These are phyloP conservation scores for Naegleria fowleri DNA, from an alignment of 208 protist species.

Conservation along the genomic window DNA sequence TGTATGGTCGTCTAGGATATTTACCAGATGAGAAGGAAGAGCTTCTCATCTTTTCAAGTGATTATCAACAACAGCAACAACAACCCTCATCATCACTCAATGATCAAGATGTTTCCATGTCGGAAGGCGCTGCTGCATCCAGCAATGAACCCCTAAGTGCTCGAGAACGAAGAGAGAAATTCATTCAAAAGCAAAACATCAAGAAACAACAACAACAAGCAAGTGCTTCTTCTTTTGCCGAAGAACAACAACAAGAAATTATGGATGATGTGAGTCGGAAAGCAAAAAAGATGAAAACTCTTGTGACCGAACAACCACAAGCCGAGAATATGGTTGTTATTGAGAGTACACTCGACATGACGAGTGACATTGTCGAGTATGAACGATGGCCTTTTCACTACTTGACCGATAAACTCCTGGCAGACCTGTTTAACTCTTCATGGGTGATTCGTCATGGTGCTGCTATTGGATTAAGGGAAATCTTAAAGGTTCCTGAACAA, in stretches of 20 bases:
- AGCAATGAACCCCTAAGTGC: not conserved
- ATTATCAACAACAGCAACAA: not conserved
- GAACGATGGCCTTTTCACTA: slow-evolving; percentile 58
- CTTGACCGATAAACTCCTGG: slow-evolving; percentile 46
- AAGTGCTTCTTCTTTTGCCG: no score
- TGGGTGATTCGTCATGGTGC: slow-evolving; percentile 66
- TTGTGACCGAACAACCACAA: slow-evolving; percentile 42
- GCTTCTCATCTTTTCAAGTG: not conserved
- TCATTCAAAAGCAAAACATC: not conserved
- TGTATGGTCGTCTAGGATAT: not conserved
- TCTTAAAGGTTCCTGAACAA: slow-evolving; percentile 48
- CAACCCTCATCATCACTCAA: not conserved
- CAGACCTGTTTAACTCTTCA: slow-evolving; percentile 44
- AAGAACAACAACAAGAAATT: not conserved
- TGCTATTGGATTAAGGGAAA: slow-evolving; percentile 54
- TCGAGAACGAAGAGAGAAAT: no score
- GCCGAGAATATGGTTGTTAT: slow-evolving; percentile 46
- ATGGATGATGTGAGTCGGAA: not conserved
- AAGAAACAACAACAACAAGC: not conserved
- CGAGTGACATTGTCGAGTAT: slow-evolving; percentile 30
- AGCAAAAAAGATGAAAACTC: slow-evolving; percentile 20
- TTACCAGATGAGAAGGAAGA: not conserved
- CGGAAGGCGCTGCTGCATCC: not conserved
- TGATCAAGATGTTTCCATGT: no score
- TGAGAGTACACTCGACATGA: slow-evolving; percentile 40